A percentile compares a stretch with the other conserved stretches of the same genome.
Conservation (phyloP, 208 protist species). For the Leishmania amazonensis region DNA sequence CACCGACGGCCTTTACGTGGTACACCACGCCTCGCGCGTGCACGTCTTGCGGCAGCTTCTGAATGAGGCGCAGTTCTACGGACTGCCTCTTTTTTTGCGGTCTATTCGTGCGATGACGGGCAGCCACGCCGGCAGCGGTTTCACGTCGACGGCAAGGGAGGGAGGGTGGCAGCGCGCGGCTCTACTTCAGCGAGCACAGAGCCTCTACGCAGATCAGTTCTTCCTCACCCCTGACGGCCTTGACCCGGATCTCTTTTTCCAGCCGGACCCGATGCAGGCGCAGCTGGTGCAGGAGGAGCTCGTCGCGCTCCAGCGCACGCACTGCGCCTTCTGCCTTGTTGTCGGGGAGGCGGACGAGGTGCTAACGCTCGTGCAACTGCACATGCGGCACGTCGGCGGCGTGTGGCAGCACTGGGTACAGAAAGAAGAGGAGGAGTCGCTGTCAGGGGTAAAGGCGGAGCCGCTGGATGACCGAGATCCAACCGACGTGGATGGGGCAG, state of each 20-base stretch:
- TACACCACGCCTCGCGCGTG: constrained; percentile 45
- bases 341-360: constrained; percentile 84
- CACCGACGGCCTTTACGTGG: constrained; percentile 61
- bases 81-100: constrained; percentile 84
- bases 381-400: constrained; percentile 17
- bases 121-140: not conserved
- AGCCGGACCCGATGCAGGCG: constrained; percentile 47
- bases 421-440: constrained; percentile 3
- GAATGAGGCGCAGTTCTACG: constrained; percentile 66
- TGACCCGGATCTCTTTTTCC: constrained; percentile 42
- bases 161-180: constrained; percentile 11
- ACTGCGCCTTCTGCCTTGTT: constrained; percentile 64
- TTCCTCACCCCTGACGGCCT: constrained; percentile 64
- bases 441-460: constrained; percentile 1
- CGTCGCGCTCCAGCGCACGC: constrained; percentile 46
- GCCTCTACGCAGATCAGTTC: constrained; percentile 31
- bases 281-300: constrained; percentile 81
- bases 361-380: constrained; percentile 37
- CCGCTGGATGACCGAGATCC: not conserved
- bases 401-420: constrained; percentile 22
- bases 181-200: constrained; percentile 22
- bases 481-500: not conserved
- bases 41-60: constrained; percentile 47
- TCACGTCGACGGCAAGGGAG: not conserved
- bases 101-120: constrained; percentile 54